Conservation (phyloP, 495 filamentous ascomycete species). For the Darksidea phi region DNA sequence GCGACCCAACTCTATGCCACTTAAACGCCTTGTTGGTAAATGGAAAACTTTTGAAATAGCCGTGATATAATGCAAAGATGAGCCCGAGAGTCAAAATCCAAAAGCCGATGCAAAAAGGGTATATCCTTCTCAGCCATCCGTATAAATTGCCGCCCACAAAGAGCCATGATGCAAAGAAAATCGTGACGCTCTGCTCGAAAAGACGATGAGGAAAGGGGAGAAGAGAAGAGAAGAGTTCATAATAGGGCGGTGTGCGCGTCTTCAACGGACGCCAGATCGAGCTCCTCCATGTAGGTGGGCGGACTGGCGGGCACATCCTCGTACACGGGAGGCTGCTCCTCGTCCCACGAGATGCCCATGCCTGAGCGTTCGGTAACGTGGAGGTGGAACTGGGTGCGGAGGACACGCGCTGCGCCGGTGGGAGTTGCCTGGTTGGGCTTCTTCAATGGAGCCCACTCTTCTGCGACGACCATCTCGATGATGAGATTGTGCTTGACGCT, state of each 20-base stretch:
- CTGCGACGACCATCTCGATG: slow-evolving; percentile 89
- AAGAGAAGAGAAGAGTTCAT: no score
- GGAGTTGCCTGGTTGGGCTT: slow-evolving; percentile 71
- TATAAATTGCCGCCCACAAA: no score
- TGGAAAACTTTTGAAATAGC: no score
- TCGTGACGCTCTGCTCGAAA: no score
- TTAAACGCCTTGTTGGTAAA: no score
- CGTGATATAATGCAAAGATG: no score
- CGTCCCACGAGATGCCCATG: slow-evolving; percentile 94
- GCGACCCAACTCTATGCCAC: no score
- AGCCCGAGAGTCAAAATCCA: no score
- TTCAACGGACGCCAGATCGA: slow-evolving; percentile 26
- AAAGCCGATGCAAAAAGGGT: no score
- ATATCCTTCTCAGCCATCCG: no score
- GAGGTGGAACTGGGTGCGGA: slow-evolving; percentile 88
- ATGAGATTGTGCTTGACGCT: slow-evolving; percentile 79
- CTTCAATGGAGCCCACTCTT: slow-evolving; percentile 78
- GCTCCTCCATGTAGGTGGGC: slow-evolving; percentile 65
- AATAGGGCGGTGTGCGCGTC: neutral
- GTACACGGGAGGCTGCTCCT: slow-evolving; percentile 92
- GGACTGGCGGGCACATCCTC: slow-evolving; percentile 89
- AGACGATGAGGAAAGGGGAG: no score
- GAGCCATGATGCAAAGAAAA: no score
- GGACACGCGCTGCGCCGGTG: slow-evolving; percentile 84
- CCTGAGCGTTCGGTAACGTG: slow-evolving; percentile 79